These are phyloP conservation scores for Babjeviella inositovora DNA, from an alignment of 805 yeast genomes.

Conservation along the genomic window DNA sequence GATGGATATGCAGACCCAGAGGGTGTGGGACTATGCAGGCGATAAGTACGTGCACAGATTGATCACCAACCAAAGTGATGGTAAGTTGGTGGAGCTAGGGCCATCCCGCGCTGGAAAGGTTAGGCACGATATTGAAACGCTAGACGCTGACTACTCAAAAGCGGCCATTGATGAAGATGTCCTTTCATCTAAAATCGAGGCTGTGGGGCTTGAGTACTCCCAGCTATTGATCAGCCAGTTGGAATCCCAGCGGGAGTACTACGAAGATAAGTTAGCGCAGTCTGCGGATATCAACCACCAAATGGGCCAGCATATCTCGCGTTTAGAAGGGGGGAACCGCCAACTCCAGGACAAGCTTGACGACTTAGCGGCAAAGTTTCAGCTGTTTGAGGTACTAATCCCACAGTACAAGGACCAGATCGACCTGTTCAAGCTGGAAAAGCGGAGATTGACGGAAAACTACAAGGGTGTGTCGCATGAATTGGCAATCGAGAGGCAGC, in stretches of 20 bases:
- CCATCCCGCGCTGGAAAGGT: constrained; percentile 23
- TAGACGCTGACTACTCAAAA: constrained; percentile 3
- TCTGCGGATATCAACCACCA: constrained; percentile 8
- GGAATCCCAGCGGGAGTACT: constrained; percentile 75
- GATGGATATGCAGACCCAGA: constrained; percentile 69
- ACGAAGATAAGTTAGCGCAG: constrained; percentile 34
- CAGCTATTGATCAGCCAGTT: constrained; percentile 64
- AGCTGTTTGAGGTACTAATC: not conserved
- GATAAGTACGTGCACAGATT: constrained; percentile 82
- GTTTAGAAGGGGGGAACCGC: too few relatives aligned
- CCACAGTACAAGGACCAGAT: constrained; percentile 10
- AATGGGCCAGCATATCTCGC: too few relatives aligned
- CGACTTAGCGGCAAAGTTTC: too few relatives aligned
- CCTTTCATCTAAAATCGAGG: constrained; percentile 43
- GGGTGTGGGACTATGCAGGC: constrained; percentile 93
- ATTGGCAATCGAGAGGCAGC: constrained; percentile 18
- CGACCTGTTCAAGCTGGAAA: constrained; percentile 9
- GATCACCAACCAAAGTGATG: constrained; percentile 75
- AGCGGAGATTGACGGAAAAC: constrained; percentile 9
- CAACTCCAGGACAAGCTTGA: too few relatives aligned
- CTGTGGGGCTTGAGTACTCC: constrained; percentile 63
- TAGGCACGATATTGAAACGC: constrained; percentile 1
- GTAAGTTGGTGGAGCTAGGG: constrained; percentile 77
- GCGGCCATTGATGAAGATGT: too few relatives aligned
- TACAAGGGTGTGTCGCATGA: constrained; percentile 14